phyloP scores from a whole-genome alignment of 192 early-diverging fungal species.

The Coemansia sp. region DNA sequence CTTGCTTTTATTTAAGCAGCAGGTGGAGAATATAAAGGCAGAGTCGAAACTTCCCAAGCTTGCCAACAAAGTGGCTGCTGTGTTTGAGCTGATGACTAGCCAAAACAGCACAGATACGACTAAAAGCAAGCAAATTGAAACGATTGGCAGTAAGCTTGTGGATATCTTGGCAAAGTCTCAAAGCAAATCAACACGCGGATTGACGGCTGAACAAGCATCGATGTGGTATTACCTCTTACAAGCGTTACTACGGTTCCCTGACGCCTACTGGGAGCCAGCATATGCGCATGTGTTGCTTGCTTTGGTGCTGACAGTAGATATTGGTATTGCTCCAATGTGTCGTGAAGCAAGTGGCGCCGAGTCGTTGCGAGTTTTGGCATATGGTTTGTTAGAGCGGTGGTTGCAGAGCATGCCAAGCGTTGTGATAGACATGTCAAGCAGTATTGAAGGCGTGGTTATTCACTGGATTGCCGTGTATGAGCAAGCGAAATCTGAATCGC shows the following conservation, averaged over 20 bases:
- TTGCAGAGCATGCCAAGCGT: conserved; percentile 6
- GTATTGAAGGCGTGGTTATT: conserved; percentile 7
- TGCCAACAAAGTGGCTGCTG: background rate
- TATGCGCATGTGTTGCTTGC: conserved; percentile 20
- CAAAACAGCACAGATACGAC: background rate
- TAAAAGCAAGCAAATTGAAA: background rate
- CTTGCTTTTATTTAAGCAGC: conserved; percentile 7
- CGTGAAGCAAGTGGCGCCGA: background rate
- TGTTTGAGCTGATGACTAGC: background rate
- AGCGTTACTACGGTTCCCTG: conserved; percentile 25
- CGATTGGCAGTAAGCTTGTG: background rate
- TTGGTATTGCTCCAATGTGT: conserved; percentile 14
- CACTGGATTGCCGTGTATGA: conserved; percentile 14
- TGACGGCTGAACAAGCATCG: conserved; percentile 5
- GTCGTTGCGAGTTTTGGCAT: conserved; percentile 10
- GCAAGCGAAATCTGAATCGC: background rate
- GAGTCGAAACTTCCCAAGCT: conserved; percentile 1
- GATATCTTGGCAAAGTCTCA: background rate
- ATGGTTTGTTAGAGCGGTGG: conserved; percentile 19
- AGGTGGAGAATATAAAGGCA: background rate
- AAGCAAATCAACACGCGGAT: background rate
- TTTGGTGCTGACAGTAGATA: conserved; percentile 21
- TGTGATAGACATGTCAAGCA: conserved; percentile 1
- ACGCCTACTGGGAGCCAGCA: conserved; percentile 32
- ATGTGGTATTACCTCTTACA: conserved; percentile 27